phyloP scores from a whole-genome alignment of 768 basidiomycete genomes.

The Boletus pseudo-olivaceus region DNA sequence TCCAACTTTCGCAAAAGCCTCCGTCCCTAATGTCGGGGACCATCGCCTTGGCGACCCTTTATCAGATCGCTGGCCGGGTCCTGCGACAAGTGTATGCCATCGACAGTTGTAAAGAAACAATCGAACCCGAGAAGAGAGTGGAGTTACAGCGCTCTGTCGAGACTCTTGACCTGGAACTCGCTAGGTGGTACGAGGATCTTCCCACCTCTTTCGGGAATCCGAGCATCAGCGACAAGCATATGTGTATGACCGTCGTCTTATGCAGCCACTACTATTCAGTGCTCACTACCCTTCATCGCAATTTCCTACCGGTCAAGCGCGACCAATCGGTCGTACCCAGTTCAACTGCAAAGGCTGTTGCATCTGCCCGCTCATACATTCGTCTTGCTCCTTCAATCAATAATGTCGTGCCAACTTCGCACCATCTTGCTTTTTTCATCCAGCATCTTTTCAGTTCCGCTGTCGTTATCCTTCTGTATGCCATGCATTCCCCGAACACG shows the following conservation, averaged over 20 bases:
- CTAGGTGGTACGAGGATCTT: constrained; percentile 80
- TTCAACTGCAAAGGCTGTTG: constrained; percentile 76
- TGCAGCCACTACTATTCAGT: constrained; percentile 90
- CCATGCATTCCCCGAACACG: constrained; percentile 76
- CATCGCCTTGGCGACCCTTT: constrained; percentile 70
- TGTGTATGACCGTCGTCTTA: constrained; percentile 80
- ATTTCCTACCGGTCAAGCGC: constrained; percentile 75
- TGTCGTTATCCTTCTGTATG: constrained; percentile 78
- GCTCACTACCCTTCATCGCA: constrained; percentile 82
- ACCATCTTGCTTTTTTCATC: constrained; percentile 85
- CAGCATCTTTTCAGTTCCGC: constrained; percentile 88
- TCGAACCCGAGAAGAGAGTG: constrained; percentile 69
- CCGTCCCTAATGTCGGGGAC: constrained; percentile 80
- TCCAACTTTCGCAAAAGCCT: constrained; percentile 48
- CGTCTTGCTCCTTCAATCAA: constrained; percentile 82
- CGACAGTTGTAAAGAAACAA: constrained; percentile 68
- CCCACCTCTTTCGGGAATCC: constrained; percentile 73
- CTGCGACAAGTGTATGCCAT: constrained; percentile 80
- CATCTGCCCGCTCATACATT: constrained; percentile 82
- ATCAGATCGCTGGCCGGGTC: constrained; percentile 81
- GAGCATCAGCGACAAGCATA: constrained; percentile 71
- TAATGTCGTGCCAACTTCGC: constrained; percentile 79
- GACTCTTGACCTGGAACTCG: constrained; percentile 68
- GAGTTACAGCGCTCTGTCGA: constrained; percentile 81
- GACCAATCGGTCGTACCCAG: constrained; percentile 66